Conservation (phyloP, 2,329 filamentous ascomycete species). For the Aureobasidium lini region DNA sequence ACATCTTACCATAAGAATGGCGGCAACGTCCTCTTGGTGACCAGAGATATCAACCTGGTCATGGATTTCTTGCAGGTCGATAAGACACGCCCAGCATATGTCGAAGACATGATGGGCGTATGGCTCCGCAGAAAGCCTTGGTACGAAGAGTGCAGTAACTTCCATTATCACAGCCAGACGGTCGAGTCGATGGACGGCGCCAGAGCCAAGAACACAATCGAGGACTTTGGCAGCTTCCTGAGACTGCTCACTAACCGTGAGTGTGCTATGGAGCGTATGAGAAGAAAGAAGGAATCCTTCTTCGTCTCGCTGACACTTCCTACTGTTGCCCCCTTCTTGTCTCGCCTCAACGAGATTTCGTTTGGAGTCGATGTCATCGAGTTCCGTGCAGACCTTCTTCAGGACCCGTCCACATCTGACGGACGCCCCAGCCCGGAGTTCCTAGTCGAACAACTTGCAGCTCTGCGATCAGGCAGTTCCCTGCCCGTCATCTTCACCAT, state of each 20-base stretch:
- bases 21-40: constrained; percentile 79
- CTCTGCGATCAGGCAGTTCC: constrained; percentile 63
- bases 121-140: constrained; percentile 83
- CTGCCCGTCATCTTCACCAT: constrained; percentile 90
- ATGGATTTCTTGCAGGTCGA: constrained; percentile 84
- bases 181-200: constrained; percentile 33
- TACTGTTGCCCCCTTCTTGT: constrained; percentile 55
- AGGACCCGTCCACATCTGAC: constrained; percentile 55
- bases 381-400: constrained; percentile 81
- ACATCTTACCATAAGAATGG: constrained; percentile 64
- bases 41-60: constrained; percentile 78
- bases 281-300: constrained; percentile 67
- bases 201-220: constrained; percentile 40
- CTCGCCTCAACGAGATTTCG: constrained; percentile 62
- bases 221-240: constrained; percentile 69
- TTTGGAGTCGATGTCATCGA: constrained; percentile 91
- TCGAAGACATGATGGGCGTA: constrained; percentile 84
- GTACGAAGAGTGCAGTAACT: constrained; percentile 90
- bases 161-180: constrained; percentile 80
- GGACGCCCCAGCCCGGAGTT: constrained; percentile 63
- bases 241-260: constrained; percentile 57
- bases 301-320: constrained; percentile 88
- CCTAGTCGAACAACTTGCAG: constrained; percentile 71
- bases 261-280: constrained; percentile 49
- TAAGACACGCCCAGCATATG: constrained; percentile 84